Evolutionary conservation across 2,329 filamentous ascomycete genomes (phyloP), one percentile per base, ranked within the genome.

Genomic region (Arthrobotrys sphaeroides): DNA sequence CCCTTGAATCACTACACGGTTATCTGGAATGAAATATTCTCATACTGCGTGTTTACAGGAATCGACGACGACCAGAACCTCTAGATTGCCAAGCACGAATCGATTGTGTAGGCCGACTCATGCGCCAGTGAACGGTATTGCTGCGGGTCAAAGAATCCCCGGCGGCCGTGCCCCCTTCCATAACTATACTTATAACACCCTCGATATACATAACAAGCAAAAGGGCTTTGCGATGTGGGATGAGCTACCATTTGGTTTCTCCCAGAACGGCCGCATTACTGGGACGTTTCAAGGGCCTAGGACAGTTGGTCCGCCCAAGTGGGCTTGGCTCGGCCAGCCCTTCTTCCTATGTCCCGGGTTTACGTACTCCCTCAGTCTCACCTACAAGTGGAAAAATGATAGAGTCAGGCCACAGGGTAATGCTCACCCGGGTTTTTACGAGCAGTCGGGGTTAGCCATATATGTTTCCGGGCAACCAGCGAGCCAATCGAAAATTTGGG

Each of bases 371-470:
- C 10, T 64, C 10, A 57, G 47, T 2, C 16, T 74, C 0, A n/a
- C 43, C 13, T 74, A 74, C 28, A 74, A 68, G 18, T 74, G 55
- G 62, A 26, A 31, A 4, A 40, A 6, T 13, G 51, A 55, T 6
- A 38, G n/a, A 13, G n/a, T 13, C 9, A 38, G 38, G 10, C 51
- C n/a, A 24, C 31, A 55, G n/a, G 28, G 3, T 5, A 18, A 1
- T 18, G 10, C 7, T 6, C n/a, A 5, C 7, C n/a, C n/a, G n/a
- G n/a, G n/a, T n/a, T n/a, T 53, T 18, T 38, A 38, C 31, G 24
- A 9, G 18, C 20, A 55, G 7, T 55, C 51, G n/a, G 18, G 20
- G 6, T 55, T 55, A 9, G 22, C 9, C 31, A 22, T 55, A 7
- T 53, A 31, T n/a, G 33, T 53, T 20, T 53, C 47, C 6, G 47